Conservation (phyloP, 495 filamentous ascomycete species). For the Aspergillus biplanus region DNA sequence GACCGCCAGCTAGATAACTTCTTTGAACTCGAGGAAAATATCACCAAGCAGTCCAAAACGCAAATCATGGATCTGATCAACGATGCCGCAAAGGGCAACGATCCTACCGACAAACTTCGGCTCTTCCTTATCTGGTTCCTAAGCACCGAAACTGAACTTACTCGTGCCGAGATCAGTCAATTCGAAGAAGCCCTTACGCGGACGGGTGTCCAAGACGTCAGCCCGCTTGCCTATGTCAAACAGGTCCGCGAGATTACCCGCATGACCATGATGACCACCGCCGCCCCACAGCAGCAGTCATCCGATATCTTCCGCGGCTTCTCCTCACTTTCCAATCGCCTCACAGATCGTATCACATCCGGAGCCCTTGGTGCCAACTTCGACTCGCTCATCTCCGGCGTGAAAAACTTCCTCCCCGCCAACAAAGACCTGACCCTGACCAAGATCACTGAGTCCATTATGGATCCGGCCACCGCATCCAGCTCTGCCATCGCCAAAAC, state of each 20-base stretch:
- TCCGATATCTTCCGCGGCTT: slow-evolving; percentile 86
- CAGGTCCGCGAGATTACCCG: slow-evolving; percentile 93
- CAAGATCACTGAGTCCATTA: slow-evolving; percentile 96
- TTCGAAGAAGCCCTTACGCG: slow-evolving; percentile 85
- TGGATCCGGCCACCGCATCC: slow-evolving; percentile 90
- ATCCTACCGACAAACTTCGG: slow-evolving; percentile 85
- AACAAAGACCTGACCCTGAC: slow-evolving; percentile 96
- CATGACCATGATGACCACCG: slow-evolving; percentile 98
- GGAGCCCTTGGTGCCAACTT: slow-evolving; percentile 88
- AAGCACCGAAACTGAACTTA: slow-evolving; percentile 89
- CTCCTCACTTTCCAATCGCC: slow-evolving; percentile 80
- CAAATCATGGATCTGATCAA: slow-evolving; percentile 90
- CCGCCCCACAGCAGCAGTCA: slow-evolving; percentile 67
- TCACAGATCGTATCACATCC: slow-evolving; percentile 93
- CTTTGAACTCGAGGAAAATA: slow-evolving; percentile 93
- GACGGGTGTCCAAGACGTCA: slow-evolving; percentile 70
- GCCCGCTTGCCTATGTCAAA: slow-evolving; percentile 81
- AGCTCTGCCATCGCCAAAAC: slow-evolving; percentile 95
- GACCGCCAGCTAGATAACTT: slow-evolving; percentile 94
- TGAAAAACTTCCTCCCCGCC: slow-evolving; percentile 96
- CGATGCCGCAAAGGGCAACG: slow-evolving; percentile 76
- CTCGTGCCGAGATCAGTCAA: slow-evolving; percentile 76
- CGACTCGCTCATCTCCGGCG: slow-evolving; percentile 93
- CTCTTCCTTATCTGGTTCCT: slow-evolving; percentile 98
- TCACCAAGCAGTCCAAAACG: slow-evolving; percentile 87